These are phyloP conservation scores for Flaveria bidentis DNA, from an alignment of 129 eudicot genomes.

Conservation along the genomic window DNA sequence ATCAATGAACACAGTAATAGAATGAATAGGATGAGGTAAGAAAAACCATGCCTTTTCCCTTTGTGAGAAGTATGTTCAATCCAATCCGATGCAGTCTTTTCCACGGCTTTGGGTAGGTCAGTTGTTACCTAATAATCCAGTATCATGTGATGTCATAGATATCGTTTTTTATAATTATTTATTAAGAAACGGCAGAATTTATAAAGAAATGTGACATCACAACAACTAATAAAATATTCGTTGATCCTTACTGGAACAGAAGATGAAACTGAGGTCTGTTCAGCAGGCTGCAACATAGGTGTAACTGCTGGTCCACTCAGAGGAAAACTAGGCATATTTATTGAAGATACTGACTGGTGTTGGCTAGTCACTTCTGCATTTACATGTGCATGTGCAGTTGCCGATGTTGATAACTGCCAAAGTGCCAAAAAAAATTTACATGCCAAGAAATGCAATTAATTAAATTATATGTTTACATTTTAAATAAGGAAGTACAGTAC, in stretches of 20 bases:
- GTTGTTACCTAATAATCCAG: constrained; percentile 45
- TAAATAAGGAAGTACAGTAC: constrained; percentile 11
- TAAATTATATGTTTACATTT: constrained; percentile 1
- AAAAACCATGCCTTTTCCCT: constrained; percentile 65
- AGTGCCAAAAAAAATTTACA: constrained; percentile 25
- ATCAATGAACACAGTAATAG: not conserved
- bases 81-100: constrained; percentile 63
- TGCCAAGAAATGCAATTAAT: constrained; percentile 9
- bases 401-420: constrained; percentile 48
- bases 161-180: not conserved
- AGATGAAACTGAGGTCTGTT: constrained; percentile 41
- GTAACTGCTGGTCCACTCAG: constrained; percentile 45
- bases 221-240: constrained; percentile 4
- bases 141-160: constrained; percentile 20
- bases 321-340: constrained; percentile 44
- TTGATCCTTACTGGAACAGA: constrained; percentile 41
- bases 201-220: not conserved
- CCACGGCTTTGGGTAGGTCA: constrained; percentile 32
- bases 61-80: constrained; percentile 64
- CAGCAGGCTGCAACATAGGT: constrained; percentile 46
- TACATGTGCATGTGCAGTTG: constrained; percentile 54
- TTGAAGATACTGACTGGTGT: constrained; percentile 46
- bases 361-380: constrained; percentile 52
- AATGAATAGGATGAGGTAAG: not conserved
- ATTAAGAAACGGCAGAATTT: not conserved